Evolutionary conservation across 371 early-diverging fungal genomes (phyloP).

Genomic region (Mortierella sp.): DNA sequence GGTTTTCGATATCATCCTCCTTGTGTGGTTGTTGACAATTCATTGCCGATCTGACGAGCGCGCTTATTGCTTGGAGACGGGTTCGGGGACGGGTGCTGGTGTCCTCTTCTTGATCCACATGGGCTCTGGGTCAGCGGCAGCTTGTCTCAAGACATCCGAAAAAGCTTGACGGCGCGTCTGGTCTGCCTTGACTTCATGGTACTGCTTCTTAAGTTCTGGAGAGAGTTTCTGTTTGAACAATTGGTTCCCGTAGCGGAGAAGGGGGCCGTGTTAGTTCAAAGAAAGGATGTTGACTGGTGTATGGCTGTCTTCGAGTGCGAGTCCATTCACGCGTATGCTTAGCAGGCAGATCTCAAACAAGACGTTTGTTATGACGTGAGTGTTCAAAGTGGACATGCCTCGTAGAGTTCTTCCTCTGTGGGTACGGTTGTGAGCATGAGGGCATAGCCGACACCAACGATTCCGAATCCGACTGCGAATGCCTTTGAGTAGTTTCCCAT

Average conservation of each 20-base stretch:
- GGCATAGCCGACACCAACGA: slow-evolving; percentile 56
- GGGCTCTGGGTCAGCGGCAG: slow-evolving; percentile 55
- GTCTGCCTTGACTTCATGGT: slow-evolving; percentile 50
- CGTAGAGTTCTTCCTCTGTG: slow-evolving; percentile 57
- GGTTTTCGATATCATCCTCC: not conserved
- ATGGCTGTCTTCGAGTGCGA: not conserved
- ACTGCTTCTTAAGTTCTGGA: slow-evolving; percentile 55
- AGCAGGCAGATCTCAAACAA: not conserved
- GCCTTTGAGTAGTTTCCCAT: slow-evolving; percentile 58
- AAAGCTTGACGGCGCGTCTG: slow-evolving; percentile 52
- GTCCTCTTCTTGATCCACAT: slow-evolving; percentile 59
- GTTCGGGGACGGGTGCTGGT: slow-evolving; percentile 15
- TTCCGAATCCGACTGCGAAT: slow-evolving; percentile 55
- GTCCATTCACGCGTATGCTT: not conserved
- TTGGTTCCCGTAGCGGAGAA: not conserved
- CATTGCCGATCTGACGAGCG: not conserved
- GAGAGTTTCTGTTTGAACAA: slow-evolving; percentile 40
- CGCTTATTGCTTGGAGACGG: slow-evolving; percentile 3
- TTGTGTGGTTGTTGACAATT: not conserved
- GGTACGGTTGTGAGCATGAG: slow-evolving; percentile 58
- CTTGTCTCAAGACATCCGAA: slow-evolving; percentile 46
- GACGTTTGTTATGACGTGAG: not conserved
- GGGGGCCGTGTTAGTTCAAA: not conserved
- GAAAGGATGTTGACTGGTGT: not conserved
- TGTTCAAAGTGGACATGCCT: slow-evolving; percentile 32